Percentiles rank a stretch among this genome's conserved stretches.
Conservation (phyloP, 345 rosid species). For the Eucalyptus cladocalyx region DNA sequence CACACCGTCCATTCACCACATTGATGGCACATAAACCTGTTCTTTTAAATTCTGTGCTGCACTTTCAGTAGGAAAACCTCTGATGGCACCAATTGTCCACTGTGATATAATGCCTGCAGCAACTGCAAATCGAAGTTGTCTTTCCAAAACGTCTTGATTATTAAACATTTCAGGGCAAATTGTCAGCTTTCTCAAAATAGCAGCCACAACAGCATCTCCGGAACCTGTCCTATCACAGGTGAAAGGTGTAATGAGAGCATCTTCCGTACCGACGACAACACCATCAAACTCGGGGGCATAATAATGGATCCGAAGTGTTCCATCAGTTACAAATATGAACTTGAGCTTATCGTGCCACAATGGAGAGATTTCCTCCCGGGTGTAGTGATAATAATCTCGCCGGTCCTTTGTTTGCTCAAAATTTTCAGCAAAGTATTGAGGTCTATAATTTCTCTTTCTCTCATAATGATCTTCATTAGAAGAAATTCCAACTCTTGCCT, state of each 20-base stretch:
- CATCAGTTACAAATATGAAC: constrained; percentile 77
- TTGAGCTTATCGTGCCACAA: constrained; percentile 81
- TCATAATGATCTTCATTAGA: constrained; percentile 58
- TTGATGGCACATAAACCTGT: constrained; percentile 86
- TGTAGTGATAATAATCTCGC: constrained; percentile 65
- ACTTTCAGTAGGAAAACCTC: constrained; percentile 91
- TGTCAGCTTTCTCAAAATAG: constrained; percentile 69
- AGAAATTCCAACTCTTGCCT: constrained; percentile 83
- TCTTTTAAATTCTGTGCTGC: constrained; percentile 89
- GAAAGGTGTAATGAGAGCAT: constrained; percentile 77
- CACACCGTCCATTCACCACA: constrained; percentile 43
- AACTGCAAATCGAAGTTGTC: constrained; percentile 82
- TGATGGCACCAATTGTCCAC: constrained; percentile 87
- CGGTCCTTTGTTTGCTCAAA: constrained; percentile 55
- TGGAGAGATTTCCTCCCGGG: constrained; percentile 64
- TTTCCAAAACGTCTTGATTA: constrained; percentile 59
- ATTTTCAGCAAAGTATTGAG: constrained; percentile 67
- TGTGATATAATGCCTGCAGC: constrained; percentile 90
- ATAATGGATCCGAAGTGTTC: constrained; percentile 79
- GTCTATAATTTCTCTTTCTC: constrained; percentile 51
- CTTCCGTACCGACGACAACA: constrained; percentile 73
- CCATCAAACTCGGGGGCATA: constrained; percentile 69
- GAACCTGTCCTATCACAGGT: constrained; percentile 96
- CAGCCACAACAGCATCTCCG: constrained; percentile 94
- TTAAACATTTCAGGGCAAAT: constrained; percentile 69